Conservation (phyloP, 495 filamentous ascomycete species). For the Podospora fimiseda region DNA sequence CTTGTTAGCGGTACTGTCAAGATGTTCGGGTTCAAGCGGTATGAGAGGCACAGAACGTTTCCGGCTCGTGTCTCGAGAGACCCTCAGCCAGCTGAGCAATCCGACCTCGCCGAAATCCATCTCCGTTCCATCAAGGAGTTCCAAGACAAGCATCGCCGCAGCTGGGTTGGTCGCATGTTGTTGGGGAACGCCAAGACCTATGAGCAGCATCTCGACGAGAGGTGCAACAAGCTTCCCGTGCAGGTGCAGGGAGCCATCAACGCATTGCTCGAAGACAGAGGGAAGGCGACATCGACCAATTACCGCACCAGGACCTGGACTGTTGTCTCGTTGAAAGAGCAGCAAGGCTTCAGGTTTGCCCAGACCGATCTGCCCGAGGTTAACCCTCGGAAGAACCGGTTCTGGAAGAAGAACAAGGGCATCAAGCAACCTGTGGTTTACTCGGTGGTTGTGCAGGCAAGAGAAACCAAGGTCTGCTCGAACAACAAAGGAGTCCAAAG, state of each 20-base stretch:
- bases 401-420: conserved; percentile 19
- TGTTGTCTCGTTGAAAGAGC: conserved; percentile 15
- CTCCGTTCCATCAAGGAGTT: conserved; percentile 12
- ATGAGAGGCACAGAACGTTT: neutral
- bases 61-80: neutral
- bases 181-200: conserved; percentile 17
- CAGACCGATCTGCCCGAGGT: conserved; percentile 10
- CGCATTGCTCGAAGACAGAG: conserved; percentile 12
- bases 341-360: conserved; percentile 13
- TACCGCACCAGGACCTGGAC: conserved; percentile 21
- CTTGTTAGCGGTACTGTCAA: neutral
- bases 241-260: conserved; percentile 7
- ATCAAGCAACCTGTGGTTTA: conserved; percentile 6
- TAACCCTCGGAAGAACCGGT: conserved; percentile 16
- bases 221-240: conserved; percentile 13
- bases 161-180: conserved; percentile 14
- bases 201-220: conserved; percentile 21
- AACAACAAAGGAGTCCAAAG: conserved; percentile 2
- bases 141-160: conserved; percentile 14
- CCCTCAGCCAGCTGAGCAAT: conserved; percentile 9
- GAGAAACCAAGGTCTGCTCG: conserved; percentile 9
- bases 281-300: conserved; percentile 8
- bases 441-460: conserved; percentile 19
- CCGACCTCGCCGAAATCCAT: conserved; percentile 16
- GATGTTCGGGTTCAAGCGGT: conserved; percentile 1